phyloP scores from a whole-genome alignment of 1,284 basidiomycete genomes.

The Fomitopsis palustris region DNA sequence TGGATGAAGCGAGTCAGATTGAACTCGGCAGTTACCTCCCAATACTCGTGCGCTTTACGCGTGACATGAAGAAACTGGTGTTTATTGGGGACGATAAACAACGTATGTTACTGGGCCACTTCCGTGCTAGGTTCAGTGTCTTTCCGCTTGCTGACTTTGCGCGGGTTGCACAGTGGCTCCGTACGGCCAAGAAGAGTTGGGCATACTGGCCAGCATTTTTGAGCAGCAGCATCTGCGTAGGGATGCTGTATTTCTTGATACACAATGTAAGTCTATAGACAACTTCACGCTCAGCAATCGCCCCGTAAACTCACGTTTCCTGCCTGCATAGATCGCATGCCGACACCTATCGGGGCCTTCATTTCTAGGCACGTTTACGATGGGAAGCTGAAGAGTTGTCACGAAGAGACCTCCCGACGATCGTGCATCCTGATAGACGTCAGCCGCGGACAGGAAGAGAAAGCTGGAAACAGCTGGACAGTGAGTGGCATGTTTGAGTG shows the following conservation, averaged over 20 bases:
- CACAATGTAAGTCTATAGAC: constrained; percentile 34
- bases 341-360: constrained; percentile 41
- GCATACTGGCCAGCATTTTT: constrained; percentile 42
- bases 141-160: not conserved
- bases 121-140: not conserved
- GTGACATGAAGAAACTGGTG: constrained; percentile 27
- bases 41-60: constrained; percentile 25
- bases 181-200: constrained; percentile 38
- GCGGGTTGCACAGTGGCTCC: constrained; percentile 39
- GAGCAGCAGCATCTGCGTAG: constrained; percentile 38
- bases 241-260: constrained; percentile 37
- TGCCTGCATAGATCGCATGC: constrained; percentile 43
- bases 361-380: constrained; percentile 43
- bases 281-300: too few relatives aligned
- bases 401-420: constrained; percentile 22
- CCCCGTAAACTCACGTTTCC: too few relatives aligned
- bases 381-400: constrained; percentile 32
- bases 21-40: constrained; percentile 40
- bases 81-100: constrained; percentile 50
- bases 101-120: constrained; percentile 33
- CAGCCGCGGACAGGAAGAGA: constrained; percentile 34
- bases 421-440: constrained; percentile 40
- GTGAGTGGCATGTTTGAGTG: constrained; percentile 25
- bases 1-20: constrained; percentile 51
- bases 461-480: constrained; percentile 37